Evolutionary conservation across 1,284 basidiomycete species (phyloP), one percentile per base, ranked within the genome.

Genomic region (Peniophora sp.): DNA sequence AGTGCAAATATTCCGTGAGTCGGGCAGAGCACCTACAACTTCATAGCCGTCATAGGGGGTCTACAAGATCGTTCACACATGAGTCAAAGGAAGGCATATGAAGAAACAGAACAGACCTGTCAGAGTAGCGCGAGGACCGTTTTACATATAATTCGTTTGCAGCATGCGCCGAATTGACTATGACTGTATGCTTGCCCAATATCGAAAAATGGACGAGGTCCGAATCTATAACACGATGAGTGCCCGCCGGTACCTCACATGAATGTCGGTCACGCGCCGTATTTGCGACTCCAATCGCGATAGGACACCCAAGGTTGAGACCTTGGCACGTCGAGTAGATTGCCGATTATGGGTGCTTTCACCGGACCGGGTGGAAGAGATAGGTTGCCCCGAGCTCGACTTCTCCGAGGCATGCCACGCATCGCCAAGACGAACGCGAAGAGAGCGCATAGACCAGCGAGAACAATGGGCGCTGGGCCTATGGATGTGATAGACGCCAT

Each of bases 71-170:
- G 6, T 6, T 27, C 8, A 37, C 18, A 11, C 6, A 23, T 39
- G 36, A 37, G 36, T 15, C 6, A 3, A 22, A 43, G 18, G 11
- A n/a, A 5, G 10, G 24, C 24, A 17, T 17, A 49, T 58, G 27
- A 12, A 12, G 6, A 59, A 57, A 15, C 8, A 15, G 2, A 12
- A 6, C 32, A 42, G 24, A 47, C 42, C 14, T 57, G 50, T 61
- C 62, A 24, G 60, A 63, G 53, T 63, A 62, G 1, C 60, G 44
- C 15, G 56, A 51, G 12, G 58, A 61, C 46, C 56, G 52, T 24
- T 54, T 58, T 47, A 63, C 60, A 41, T 64, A 60, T 3, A 64
- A 54, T 22, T 62, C 62, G 34, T 55, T 52, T n/a, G 61, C 60
- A 2, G 59, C 61, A 42, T 60, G 47, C 6, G 52, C 51, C n/a